Percentiles rank a stretch among this genome's conserved stretches.
Evolutionary conservation across 768 basidiomycete genomes (phyloP).

Genomic region (Leccinum barrowsii): DNA sequence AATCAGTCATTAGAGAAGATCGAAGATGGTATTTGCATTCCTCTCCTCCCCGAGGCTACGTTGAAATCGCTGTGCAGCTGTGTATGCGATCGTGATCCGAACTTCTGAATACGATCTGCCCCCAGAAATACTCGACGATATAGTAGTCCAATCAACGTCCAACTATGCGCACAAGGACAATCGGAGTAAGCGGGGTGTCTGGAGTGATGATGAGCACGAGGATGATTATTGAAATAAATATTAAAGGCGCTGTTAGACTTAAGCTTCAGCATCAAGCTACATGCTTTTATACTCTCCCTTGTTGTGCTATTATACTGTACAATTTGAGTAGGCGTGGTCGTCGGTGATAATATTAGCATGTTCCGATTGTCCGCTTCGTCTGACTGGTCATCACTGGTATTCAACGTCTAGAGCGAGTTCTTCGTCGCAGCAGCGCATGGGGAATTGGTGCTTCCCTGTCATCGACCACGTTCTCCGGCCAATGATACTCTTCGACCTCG

Average conservation of each 20-base stretch:
- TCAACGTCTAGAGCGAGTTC: slow-evolving; percentile 16
- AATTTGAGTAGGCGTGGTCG: background rate
- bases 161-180: slow-evolving; percentile 23
- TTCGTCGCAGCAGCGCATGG: slow-evolving; percentile 12
- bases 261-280: background rate
- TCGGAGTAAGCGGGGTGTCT: slow-evolving; percentile 15
- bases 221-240: slow-evolving; percentile 16
- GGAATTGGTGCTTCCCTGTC: background rate
- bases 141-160: slow-evolving; percentile 51
- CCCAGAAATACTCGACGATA: slow-evolving; percentile 64
- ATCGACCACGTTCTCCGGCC: slow-evolving; percentile 3
- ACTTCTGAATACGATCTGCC: slow-evolving; percentile 71
- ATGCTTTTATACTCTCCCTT: background rate
- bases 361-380: background rate
- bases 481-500: slow-evolving; percentile 9
- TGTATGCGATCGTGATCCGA: slow-evolving; percentile 69
- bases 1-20: slow-evolving; percentile 89
- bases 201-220: slow-evolving; percentile 28
- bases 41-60: background rate
- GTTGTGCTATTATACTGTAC: background rate
- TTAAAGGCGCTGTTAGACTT: background rate
- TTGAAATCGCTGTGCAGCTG: slow-evolving; percentile 41
- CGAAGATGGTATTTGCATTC: slow-evolving; percentile 64
- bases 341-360: background rate
- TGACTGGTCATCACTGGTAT: background rate